Base-by-base conservation (phyloP, 2,329 filamentous ascomycete species). In the Dactylellina cionopaga region DNA sequence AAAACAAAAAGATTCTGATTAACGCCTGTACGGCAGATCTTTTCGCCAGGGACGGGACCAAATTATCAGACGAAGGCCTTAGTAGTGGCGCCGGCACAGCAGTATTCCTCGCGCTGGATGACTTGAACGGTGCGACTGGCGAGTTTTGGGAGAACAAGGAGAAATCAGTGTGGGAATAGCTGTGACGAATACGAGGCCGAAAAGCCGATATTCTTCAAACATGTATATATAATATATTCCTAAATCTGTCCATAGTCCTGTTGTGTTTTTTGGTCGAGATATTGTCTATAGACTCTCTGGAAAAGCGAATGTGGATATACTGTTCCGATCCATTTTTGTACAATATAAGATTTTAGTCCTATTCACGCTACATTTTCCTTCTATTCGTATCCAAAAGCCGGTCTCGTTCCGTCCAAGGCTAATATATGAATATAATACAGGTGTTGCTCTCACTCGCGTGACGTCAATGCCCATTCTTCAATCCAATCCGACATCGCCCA, bases 21-120 rank as follows among this genome's bases (percentile, higher is more conserved):
- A 81, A 81, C 52, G 76, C 74, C 60, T 81, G 80, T 54, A 80
- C 79, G 76, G 79, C 80, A 7, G 80, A 80, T 6, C 80, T 79
- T 78, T 77, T 80, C 3, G 69, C 74, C n/a, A 80, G 79, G 24
- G 79, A 80, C 39, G 80, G 80, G 78, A 52, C 19, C 17, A 17
- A 19, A 22, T 37, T 37, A n/a, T n/a, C n/a, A n/a, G n/a, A n/a
- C n/a, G 80, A n/a, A n/a, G n/a, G n/a, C n/a, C n/a, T n/a, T n/a
- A n/a, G n/a, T n/a, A 79, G n/a, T 49, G 76, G 75, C 24, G 77
- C 79, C 29, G 78, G 79, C 5, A 81, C 81, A 41, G 79, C 79
- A 3, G 75, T 80, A 0, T 76, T 77, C 29, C 74, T 81, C 24
- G 80, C 79, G 1, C 74, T 81, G 17, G 80, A 77, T 5, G 78